These are phyloP conservation scores for Komagataella pseudopastoris DNA, from an alignment of 805 yeast species.

Conservation along the genomic window DNA sequence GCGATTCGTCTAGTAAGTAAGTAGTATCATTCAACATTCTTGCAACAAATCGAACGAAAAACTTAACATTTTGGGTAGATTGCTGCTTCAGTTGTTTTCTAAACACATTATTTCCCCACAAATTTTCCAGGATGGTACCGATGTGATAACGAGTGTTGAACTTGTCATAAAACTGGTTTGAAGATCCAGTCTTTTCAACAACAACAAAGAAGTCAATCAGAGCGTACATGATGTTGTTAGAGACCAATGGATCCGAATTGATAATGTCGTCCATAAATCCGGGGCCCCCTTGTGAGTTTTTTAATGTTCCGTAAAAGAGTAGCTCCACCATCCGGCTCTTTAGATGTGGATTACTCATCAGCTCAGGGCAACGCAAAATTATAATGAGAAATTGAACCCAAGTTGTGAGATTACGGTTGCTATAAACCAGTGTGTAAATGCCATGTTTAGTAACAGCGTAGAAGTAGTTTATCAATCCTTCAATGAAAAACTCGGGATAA, in stretches of 20 bases:
- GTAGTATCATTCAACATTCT: slow-evolving; percentile 93
- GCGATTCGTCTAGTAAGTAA: slow-evolving; percentile 79
- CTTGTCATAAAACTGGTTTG: slow-evolving; percentile 91
- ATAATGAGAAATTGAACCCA: slow-evolving; percentile 64
- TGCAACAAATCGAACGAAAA: slow-evolving; percentile 86
- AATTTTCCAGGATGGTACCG: slow-evolving; percentile 64
- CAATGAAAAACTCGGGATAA: slow-evolving; percentile 77
- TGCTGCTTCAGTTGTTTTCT: slow-evolving; percentile 56
- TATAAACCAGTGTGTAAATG: slow-evolving; percentile 38
- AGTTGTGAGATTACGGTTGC: slow-evolving; percentile 37
- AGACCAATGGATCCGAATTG: slow-evolving; percentile 47
- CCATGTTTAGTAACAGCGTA: slow-evolving; percentile 20
- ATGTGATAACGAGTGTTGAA: slow-evolving; percentile 84
- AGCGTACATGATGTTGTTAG: slow-evolving; percentile 61
- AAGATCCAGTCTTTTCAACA: slow-evolving; percentile 92
- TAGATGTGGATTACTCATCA: slow-evolving; percentile 86
- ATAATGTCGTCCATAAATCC: slow-evolving; percentile 67
- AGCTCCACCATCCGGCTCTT: slow-evolving; percentile 76
- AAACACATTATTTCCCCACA: slow-evolving; percentile 68
- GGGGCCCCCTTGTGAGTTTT: slow-evolving; percentile 29
- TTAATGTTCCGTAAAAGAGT: slow-evolving; percentile 60
- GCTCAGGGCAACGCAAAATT: slow-evolving; percentile 71
- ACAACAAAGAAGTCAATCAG: slow-evolving; percentile 83
- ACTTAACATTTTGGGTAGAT: slow-evolving; percentile 57
- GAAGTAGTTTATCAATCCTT: slow-evolving; percentile 65